Base-by-base conservation (phyloP, 2,329 filamentous ascomycete species). In the Coniochaeta sp. region DNA sequence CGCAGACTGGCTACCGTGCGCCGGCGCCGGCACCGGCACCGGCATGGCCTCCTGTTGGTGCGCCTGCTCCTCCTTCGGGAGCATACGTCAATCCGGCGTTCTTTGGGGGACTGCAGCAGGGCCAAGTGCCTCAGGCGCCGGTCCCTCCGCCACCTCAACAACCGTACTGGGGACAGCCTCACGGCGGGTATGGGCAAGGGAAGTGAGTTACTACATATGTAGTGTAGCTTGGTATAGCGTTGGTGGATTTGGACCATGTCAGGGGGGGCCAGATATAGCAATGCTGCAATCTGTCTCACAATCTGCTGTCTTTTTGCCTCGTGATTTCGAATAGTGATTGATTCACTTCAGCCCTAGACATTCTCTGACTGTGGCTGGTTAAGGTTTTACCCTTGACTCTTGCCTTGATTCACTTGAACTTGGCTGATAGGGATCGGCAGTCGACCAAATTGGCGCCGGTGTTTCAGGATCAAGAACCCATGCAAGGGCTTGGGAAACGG, bases 61-160 rank as follows among this genome's bases (percentile, higher is more conserved):
- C 74, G 38, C 64, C 65, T 52, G 64, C 74, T 44, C 68, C 76
- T 17, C 70, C 73, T 38, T 70, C 70, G 54, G 56, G 78, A 63
- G 74, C 79, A 11, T 82, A 82, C 64, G 78, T 85, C 62, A 86
- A 85, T 64, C 84, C 84, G 3, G 78, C 81, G 1, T 81, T 87
- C 67, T 76, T 87, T 61, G 78, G 80, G 44, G 78, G 76, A 4
- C 63, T 80, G 38, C 76, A 81, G 71, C 74, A 52, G 47, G 47
- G 22, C 26, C 47, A 31, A 44, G 61, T 60, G 14, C 59, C 63
- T 8, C 65, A 63, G 26, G 63, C 62, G 34, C 60, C 62, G 28
- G 47, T 52, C 11, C 60, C 57, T 24, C 61, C 52, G 12, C 60
- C 60, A 4, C 59, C 54, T 44, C 61, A 64, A 34, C 62, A 64